phyloP scores from a whole-genome alignment of 2,329 filamentous ascomycete genomes.

The Mycocentrospora acerina region DNA sequence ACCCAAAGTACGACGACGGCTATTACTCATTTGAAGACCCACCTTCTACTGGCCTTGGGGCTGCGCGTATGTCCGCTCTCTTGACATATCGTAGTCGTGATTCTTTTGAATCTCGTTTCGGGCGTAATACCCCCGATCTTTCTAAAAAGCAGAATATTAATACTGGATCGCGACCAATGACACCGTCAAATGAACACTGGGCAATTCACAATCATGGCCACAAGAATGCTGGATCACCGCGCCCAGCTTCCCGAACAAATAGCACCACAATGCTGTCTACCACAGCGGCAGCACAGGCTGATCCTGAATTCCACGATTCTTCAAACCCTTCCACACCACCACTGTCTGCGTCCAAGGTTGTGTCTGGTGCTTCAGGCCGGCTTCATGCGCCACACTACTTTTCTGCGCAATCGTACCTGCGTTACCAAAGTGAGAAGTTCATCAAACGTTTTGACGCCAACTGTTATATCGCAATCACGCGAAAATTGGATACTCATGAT shows the following conservation, averaged over 20 bases:
- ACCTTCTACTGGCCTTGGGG: constrained; percentile 81
- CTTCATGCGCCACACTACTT: constrained; percentile 72
- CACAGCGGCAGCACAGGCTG: constrained; percentile 31
- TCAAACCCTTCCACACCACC: constrained; percentile 37
- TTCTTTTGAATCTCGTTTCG: constrained; percentile 94
- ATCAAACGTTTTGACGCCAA: constrained; percentile 97
- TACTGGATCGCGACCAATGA: constrained; percentile 56
- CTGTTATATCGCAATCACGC: constrained; percentile 98
- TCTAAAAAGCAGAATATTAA: constrained; percentile 82
- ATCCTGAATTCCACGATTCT: constrained; percentile 51
- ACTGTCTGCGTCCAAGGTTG: constrained; percentile 14
- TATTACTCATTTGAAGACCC: constrained; percentile 90
- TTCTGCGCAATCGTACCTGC: constrained; percentile 94
- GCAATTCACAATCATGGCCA: constrained; percentile 57
- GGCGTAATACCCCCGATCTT: constrained; percentile 86
- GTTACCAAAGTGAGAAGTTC: constrained; percentile 95
- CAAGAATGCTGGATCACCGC: constrained; percentile 49
- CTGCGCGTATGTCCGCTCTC: constrained; percentile 94
- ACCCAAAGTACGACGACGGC: constrained; percentile 97
- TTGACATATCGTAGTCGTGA: constrained; percentile 95
- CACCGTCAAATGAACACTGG: constrained; percentile 50
- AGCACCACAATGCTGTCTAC: constrained; percentile 28
- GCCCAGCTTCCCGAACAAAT: constrained; percentile 39
- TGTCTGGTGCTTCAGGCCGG: constrained; percentile 37
- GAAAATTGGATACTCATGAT: constrained; percentile 97